Evolutionary conservation across 179 eudicot species (phyloP).

Genomic region (Spinacia oleracea): DNA sequence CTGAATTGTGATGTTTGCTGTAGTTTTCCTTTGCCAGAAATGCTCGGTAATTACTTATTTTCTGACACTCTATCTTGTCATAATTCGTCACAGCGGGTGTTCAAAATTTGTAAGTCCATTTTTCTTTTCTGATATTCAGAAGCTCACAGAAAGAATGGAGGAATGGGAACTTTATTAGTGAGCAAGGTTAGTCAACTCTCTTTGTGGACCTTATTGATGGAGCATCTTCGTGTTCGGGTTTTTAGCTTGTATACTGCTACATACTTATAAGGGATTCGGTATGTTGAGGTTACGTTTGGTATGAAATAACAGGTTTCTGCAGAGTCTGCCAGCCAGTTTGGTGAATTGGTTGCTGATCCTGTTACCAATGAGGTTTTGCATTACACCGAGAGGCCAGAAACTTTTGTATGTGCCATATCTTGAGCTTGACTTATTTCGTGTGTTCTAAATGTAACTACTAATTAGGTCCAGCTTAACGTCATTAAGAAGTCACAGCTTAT

Average conservation of each 20-base stretch:
- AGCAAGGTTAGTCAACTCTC: conserved; percentile 60
- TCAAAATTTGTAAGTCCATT: background rate
- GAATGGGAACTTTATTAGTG: conserved; percentile 90
- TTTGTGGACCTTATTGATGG: conserved; percentile 1
- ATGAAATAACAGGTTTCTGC: conserved; percentile 44
- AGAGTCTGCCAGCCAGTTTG: conserved; percentile 53
- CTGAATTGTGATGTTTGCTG: conserved; percentile 92
- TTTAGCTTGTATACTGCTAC: background rate
- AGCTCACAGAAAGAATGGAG: conserved; percentile 84
- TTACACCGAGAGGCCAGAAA: conserved; percentile 57
- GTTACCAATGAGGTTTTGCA: conserved; percentile 51
- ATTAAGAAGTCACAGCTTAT: background rate
- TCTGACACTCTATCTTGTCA: conserved; percentile 8
- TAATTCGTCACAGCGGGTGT: background rate
- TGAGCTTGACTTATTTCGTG: conserved; percentile 8
- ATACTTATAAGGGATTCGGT: background rate
- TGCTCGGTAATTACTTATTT: conserved; percentile 62
- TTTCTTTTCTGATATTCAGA: conserved; percentile 45
- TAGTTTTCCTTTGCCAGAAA: conserved; percentile 76
- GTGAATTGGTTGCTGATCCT: conserved; percentile 58
- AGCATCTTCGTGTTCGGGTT: background rate
- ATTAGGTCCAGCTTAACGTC: background rate
- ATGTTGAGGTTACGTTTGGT: conserved; percentile 3
- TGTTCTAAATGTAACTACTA: background rate
- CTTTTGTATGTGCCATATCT: conserved; percentile 42